phyloP scores from a whole-genome alignment of 2,329 filamentous ascomycete species.

The Microdochium trichocladiopsis region DNA sequence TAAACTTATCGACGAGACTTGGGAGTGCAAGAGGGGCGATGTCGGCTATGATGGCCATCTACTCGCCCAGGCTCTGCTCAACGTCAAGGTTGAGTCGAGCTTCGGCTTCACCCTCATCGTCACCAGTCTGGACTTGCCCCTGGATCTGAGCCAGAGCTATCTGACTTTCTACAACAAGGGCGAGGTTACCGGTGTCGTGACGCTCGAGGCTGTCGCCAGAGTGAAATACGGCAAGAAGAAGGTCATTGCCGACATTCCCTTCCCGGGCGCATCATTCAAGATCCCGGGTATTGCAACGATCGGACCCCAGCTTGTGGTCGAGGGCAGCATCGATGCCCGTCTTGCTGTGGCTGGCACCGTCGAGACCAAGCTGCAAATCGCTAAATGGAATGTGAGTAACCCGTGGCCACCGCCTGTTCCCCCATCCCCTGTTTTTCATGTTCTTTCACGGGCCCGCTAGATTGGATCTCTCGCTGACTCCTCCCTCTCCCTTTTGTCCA shows the following conservation, averaged over 20 bases:
- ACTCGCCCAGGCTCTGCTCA: constrained; percentile 10
- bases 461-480: not conserved
- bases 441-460: not conserved
- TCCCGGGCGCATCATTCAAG: constrained; percentile 18
- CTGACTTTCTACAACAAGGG: constrained; percentile 17
- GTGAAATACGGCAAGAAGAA: constrained; percentile 10
- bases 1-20: constrained; percentile 14
- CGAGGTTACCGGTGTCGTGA: constrained; percentile 13
- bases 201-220: constrained; percentile 15
- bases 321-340: constrained; percentile 10
- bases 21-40: constrained; percentile 7
- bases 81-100: constrained; percentile 14
- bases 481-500: not conserved
- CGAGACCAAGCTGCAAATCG: constrained; percentile 16
- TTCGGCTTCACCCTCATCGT: constrained; percentile 21
- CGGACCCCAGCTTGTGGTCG: constrained; percentile 19
- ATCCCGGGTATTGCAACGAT: constrained; percentile 21
- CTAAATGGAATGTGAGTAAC: constrained; percentile 13
- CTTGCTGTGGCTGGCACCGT: constrained; percentile 13
- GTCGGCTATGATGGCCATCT: constrained; percentile 9
- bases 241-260: constrained; percentile 12
- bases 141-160: constrained; percentile 17
- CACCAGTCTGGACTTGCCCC: constrained; percentile 7
- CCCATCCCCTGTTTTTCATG: not conserved
- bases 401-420: not conserved